Evolutionary conservation across 169 alveolate species (phyloP), one percentile per base, ranked within the genome.

Genomic region (Sarcocystis neurona): DNA sequence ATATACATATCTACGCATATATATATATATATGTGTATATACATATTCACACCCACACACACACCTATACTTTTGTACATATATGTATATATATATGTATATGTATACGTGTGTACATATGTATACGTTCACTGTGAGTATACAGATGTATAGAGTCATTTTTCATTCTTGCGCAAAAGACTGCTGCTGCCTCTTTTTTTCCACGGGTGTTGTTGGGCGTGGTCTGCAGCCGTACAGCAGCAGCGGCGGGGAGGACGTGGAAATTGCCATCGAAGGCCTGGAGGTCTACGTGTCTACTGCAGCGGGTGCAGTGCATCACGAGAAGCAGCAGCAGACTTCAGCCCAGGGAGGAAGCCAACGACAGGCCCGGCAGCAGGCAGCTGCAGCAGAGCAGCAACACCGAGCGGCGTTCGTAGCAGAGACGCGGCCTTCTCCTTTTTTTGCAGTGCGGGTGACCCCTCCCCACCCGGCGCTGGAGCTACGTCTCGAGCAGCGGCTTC

Each of bases 391-490:
- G n/a, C n/a, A n/a, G n/a, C n/a, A n/a, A n/a, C n/a, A n/a, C n/a
- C n/a, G n/a, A n/a, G n/a, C n/a, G n/a, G n/a, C n/a, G n/a, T n/a
- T n/a, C n/a, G n/a, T n/a, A n/a, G n/a, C n/a, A n/a, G n/a, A n/a
- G n/a, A n/a, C n/a, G n/a, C n/a, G n/a, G n/a, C n/a, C n/a, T n/a
- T 72, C 82, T 2, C 41, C 82, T 30, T 72, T 72, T 39, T 72
- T 72, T 53, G 41, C 58, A 30, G 82, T 72, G 4, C 82, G 82
- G 10, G 82, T 72, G 82, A 72, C 82, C 20, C 82, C 82, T 1
- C 82, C 10, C 37, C 56, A 39, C 37, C 18, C 56, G 5, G 34
- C 58, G 82, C 56, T 72, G 53, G 82, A 72, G 53, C 37, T 2
- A 39, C 47, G 82, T 0, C 82, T 72, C 27, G 56, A 72, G 58